These are phyloP conservation scores for Fomitopsis schrenkii DNA, from an alignment of 1,284 basidiomycete genomes.

Conservation along the genomic window DNA sequence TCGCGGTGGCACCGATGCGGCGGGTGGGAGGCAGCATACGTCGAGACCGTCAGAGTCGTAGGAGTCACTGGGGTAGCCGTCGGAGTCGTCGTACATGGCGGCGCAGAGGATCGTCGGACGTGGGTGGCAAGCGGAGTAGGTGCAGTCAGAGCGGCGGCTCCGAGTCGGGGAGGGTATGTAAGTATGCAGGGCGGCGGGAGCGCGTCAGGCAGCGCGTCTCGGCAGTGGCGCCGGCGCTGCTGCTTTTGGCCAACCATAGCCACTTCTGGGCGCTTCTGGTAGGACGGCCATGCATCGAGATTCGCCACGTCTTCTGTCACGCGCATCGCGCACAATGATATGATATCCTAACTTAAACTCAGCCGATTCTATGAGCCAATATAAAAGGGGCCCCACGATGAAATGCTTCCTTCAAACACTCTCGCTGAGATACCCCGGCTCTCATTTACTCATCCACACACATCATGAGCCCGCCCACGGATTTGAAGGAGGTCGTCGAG, in stretches of 20 bases:
- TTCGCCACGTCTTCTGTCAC: not conserved
- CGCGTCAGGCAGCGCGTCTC: not conserved
- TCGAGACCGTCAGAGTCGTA: slow-evolving; percentile 27
- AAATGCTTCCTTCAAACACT: no score
- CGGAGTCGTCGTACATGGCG: slow-evolving; percentile 29
- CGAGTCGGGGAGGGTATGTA: not conserved
- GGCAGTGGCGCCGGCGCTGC: not conserved
- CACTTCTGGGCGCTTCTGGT: no score
- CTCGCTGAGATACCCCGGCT: not conserved
- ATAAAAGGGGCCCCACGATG: no score
- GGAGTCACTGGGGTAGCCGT: slow-evolving; percentile 23
- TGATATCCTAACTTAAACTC: no score
- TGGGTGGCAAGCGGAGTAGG: not conserved
- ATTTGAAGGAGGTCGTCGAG: slow-evolving; percentile 57
- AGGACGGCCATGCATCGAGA: not conserved
- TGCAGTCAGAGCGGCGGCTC: not conserved
- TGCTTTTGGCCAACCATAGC: no score
- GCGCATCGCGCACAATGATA: not conserved
- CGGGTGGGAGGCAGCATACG: slow-evolving; percentile 13
- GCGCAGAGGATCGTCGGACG: not conserved
- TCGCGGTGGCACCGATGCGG: slow-evolving; percentile 1
- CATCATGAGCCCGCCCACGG: slow-evolving; percentile 39
- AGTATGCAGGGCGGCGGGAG: not conserved
- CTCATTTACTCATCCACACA: not conserved
- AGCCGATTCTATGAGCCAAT: no score